A percentile compares a stretch with the other conserved stretches of the same genome.
These are phyloP conservation scores for Leishmania arabica DNA, from an alignment of 208 protist genomes.

Conservation along the genomic window DNA sequence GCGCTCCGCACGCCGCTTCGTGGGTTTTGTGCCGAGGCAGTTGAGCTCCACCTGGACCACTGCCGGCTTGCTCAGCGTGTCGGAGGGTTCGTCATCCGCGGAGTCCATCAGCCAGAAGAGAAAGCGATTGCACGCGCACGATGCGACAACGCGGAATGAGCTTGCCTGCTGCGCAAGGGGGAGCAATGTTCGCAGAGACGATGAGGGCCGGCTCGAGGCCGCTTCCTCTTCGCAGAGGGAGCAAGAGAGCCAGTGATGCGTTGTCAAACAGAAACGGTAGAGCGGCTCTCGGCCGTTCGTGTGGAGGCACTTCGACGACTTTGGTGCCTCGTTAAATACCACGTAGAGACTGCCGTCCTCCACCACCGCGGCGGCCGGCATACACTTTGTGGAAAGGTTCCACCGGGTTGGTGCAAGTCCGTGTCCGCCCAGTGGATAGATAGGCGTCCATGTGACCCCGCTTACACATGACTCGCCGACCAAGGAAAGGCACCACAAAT, in stretches of 20 bases:
- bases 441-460: background rate
- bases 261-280: slow-evolving; percentile 16
- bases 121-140: slow-evolving; percentile 15
- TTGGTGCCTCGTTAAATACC: background rate
- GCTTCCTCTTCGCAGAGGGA: background rate
- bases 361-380: slow-evolving; percentile 7
- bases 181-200: background rate
- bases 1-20: slow-evolving; percentile 15
- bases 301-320: background rate
- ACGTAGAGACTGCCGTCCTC: slow-evolving; percentile 11
- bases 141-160: background rate
- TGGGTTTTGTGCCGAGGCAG: background rate
- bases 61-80: slow-evolving; percentile 1
- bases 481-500: slow-evolving; percentile 18
- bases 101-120: slow-evolving; percentile 13
- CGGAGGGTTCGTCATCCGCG: background rate
- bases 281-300: background rate
- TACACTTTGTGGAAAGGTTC: background rate
- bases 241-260: slow-evolving; percentile 3
- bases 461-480: background rate
- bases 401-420: background rate
- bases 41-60: slow-evolving; percentile 11
- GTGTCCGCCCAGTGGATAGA: slow-evolving; percentile 10
- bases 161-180: background rate
- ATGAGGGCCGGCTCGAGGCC: background rate